Conservation (phyloP, 2,329 filamentous ascomycete genomes). For the Myriosclerotinia scirpicola region DNA sequence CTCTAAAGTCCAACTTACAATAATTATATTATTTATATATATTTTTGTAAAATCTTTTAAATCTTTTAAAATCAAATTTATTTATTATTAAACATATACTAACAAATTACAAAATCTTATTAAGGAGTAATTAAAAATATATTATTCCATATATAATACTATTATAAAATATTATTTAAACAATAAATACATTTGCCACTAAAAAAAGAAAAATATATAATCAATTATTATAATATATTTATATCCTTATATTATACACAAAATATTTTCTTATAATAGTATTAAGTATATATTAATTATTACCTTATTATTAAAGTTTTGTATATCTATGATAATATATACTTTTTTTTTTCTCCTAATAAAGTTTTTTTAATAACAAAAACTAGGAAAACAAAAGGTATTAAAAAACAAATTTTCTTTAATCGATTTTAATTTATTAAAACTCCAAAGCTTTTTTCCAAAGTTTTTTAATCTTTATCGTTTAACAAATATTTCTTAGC, state of each 20-base stretch:
- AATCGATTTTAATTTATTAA: not conserved
- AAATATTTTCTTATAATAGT: not conserved
- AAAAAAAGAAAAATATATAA: not conserved
- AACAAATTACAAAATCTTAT: no score
- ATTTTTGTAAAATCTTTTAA: no score
- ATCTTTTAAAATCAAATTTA: no score
- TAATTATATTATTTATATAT: no score
- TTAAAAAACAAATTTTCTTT: not conserved
- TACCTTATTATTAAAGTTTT: not conserved
- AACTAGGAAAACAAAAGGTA: not conserved
- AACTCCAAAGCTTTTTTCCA: not conserved
- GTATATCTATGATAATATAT: not conserved
- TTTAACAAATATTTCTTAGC: not conserved
- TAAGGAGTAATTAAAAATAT: no score
- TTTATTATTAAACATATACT: no score
- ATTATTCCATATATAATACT: no score
- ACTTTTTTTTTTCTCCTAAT: not conserved
- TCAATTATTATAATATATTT: not conserved
- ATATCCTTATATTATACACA: not conserved
- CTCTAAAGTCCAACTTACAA: no score
- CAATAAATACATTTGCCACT: no score
- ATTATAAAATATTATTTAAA: no score
- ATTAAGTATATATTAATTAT: not conserved
- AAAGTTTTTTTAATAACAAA: not conserved
- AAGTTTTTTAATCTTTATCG: not conserved